Evolutionary conservation across 805 yeast genomes (phyloP).

Genomic region (Brettanomyces sp.): DNA sequence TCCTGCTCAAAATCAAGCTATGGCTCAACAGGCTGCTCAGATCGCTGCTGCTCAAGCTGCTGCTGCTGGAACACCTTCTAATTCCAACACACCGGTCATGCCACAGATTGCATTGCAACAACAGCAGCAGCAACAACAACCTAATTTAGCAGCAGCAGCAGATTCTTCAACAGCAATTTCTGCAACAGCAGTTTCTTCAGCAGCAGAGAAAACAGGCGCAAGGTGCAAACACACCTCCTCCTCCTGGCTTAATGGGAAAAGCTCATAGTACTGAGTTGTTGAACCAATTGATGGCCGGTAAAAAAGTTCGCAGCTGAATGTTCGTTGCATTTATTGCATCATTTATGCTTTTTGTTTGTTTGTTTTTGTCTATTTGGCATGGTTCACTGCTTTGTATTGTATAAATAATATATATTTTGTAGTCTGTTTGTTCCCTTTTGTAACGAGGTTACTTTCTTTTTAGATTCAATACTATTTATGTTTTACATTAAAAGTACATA

Average conservation of each 20-base stretch:
- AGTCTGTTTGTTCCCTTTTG: background rate
- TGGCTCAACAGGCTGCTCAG: background rate
- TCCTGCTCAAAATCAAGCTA: background rate
- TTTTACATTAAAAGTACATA: background rate
- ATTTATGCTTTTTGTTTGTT: no score
- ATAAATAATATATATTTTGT: slow-evolving; percentile 1
- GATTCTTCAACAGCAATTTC: slow-evolving; percentile 21
- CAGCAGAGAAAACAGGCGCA: slow-evolving; percentile 26
- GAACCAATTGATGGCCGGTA: slow-evolving; percentile 79
- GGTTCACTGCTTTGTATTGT: slow-evolving; percentile 4
- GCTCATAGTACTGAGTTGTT: slow-evolving; percentile 53
- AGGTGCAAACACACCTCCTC: slow-evolving; percentile 53
- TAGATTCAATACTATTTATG: background rate
- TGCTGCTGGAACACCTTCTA: no score
- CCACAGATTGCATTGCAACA: slow-evolving; percentile 24
- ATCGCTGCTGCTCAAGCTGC: slow-evolving; percentile 12
- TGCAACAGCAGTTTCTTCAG: slow-evolving; percentile 22
- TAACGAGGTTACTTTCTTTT: background rate
- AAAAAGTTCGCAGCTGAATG: slow-evolving; percentile 18
- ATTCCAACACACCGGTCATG: slow-evolving; percentile 4
- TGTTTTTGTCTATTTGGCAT: no score
- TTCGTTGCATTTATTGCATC: no score
- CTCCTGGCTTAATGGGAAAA: slow-evolving; percentile 3
- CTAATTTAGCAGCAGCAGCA: slow-evolving; percentile 17
- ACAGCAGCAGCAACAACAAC: slow-evolving; percentile 19